phyloP scores from a whole-genome alignment of 352 stramenopile species.

The Pythium dissimile region DNA sequence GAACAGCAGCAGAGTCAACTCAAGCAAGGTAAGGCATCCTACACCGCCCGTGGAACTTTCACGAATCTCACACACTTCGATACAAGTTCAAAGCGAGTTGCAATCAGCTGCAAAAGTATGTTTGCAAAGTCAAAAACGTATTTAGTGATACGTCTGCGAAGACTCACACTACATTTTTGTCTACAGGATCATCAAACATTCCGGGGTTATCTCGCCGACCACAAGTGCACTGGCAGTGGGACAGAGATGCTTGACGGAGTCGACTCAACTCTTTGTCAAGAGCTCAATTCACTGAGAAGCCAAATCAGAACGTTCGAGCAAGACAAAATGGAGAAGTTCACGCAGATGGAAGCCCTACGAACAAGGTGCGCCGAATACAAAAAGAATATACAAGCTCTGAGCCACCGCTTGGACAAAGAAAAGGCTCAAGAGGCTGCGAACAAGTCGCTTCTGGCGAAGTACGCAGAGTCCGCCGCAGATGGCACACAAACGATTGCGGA shows the following conservation, averaged over 20 bases:
- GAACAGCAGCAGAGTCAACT: conserved; percentile 17
- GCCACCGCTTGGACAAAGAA: neutral
- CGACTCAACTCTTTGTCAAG: neutral
- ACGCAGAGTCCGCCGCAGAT: conserved; percentile 31
- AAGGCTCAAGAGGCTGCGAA: neutral
- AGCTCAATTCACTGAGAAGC: neutral
- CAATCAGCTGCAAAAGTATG: too few species aligned
- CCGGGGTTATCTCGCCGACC: neutral
- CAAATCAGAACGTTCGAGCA: neutral
- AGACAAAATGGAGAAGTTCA: neutral
- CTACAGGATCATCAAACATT: neutral
- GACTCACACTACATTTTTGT: neutral
- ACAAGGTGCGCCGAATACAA: conserved; percentile 17
- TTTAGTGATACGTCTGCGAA: conserved; percentile 3
- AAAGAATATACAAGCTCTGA: conserved; percentile 4
- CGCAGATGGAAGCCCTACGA: conserved; percentile 6
- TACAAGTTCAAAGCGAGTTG: too few species aligned
- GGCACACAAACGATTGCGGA: conserved; percentile 38
- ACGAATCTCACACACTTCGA: too few species aligned
- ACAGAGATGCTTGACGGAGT: too few species aligned
- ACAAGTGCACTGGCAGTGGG: conserved; percentile 1
- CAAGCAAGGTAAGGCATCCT: conserved; percentile 15
- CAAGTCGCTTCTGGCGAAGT: conserved; percentile 27
- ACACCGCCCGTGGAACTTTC: neutral
- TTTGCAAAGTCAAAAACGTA: too few species aligned